phyloP scores from a whole-genome alignment of 148 eudicot species.

The Rhododendron henanense region DNA sequence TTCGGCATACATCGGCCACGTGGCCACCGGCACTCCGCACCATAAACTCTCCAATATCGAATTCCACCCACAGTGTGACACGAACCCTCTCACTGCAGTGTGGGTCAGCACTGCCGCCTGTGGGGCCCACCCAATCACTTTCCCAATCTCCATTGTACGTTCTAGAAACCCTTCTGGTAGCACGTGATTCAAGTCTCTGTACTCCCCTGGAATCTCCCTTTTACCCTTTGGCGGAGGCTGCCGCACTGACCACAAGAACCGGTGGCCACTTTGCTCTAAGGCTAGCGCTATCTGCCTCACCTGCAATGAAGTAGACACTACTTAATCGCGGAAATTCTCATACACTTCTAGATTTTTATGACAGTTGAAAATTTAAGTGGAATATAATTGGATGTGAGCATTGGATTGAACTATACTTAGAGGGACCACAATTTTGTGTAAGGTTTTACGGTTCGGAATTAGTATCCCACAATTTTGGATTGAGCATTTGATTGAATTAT shows the following conservation, averaged over 20 bases:
- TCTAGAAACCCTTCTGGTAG: slow-evolving; percentile 35
- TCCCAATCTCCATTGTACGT: slow-evolving; percentile 22
- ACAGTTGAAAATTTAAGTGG: too few species aligned
- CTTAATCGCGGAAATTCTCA: too few species aligned
- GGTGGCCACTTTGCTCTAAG: slow-evolving; percentile 24
- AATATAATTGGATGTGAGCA: too few species aligned
- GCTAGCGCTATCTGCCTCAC: slow-evolving; percentile 30
- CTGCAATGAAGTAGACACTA: not conserved
- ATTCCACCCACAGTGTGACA: slow-evolving; percentile 41
- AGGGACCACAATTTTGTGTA: too few species aligned
- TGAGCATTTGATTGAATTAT: too few species aligned
- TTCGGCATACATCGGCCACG: slow-evolving; percentile 31
- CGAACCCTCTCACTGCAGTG: slow-evolving; percentile 21
- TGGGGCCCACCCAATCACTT: slow-evolving; percentile 36
- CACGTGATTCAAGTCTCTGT: slow-evolving; percentile 9
- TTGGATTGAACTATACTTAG: too few species aligned
- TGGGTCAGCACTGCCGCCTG: slow-evolving; percentile 25
- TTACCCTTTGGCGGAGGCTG: not conserved
- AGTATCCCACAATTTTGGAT: too few species aligned
- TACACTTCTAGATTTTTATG: too few species aligned
- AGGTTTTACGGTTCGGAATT: too few species aligned
- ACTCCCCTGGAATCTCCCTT: not conserved
- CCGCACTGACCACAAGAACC: slow-evolving; percentile 38
- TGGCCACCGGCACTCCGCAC: slow-evolving; percentile 27
- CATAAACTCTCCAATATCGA: slow-evolving; percentile 33